phyloP scores from a whole-genome alignment of 1,284 basidiomycete genomes.

The Tilletia horrida region DNA sequence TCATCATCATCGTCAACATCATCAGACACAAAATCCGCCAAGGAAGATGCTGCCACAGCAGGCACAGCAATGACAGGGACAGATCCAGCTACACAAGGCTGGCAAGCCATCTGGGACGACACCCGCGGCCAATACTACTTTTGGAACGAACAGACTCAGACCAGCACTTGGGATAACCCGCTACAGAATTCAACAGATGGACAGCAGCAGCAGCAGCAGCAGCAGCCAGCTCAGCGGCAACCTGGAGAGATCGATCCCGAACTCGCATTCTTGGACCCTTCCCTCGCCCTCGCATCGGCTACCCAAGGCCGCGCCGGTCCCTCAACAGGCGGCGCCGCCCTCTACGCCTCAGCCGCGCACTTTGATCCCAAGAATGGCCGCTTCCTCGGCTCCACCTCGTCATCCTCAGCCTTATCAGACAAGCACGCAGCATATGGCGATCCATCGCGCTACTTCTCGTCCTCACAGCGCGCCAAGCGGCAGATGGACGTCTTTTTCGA shows the following conservation, averaged over 20 bases:
- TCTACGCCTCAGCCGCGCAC: background rate
- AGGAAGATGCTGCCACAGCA: no score
- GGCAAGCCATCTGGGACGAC: conserved; percentile 14
- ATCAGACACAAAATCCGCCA: no score
- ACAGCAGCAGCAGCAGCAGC: background rate
- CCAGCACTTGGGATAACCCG: conserved; percentile 13
- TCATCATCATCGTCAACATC: no score
- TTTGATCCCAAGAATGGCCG: background rate
- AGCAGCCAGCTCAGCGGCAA: background rate
- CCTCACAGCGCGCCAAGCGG: conserved; percentile 13
- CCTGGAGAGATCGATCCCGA: conserved; percentile 9
- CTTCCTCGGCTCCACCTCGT: conserved; percentile 10
- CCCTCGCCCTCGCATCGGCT: conserved; percentile 2
- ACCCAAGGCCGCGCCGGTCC: background rate
- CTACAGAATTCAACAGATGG: background rate
- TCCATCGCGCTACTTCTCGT: conserved; percentile 5
- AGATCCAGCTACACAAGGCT: conserved; percentile 1
- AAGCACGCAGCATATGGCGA: conserved; percentile 3
- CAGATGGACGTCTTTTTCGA: conserved; percentile 18
- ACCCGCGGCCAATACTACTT: conserved; percentile 8
- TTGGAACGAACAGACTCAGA: background rate
- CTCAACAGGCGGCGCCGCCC: background rate
- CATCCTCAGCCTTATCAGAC: background rate
- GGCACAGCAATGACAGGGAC: conserved; percentile 7
- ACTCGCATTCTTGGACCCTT: conserved; percentile 4